These are phyloP conservation scores for Microbotryum scabiosae DNA, from an alignment of 1,284 basidiomycete genomes.

Conservation along the genomic window DNA sequence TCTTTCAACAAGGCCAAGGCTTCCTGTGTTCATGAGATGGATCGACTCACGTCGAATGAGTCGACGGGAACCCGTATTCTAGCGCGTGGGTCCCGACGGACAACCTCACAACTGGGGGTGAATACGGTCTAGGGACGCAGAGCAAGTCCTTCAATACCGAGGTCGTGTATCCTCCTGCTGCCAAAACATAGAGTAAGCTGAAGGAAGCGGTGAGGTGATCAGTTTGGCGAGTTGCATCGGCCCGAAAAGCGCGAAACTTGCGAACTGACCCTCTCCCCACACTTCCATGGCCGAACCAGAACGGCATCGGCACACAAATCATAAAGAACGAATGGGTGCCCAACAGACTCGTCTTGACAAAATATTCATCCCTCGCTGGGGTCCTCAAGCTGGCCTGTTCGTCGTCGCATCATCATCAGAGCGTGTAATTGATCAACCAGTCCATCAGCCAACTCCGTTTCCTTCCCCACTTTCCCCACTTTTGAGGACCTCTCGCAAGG, in stretches of 20 bases:
- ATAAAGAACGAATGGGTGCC: constrained; percentile 83
- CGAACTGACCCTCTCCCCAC: constrained; percentile 61
- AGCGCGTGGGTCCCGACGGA: constrained; percentile 41
- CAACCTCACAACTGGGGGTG: constrained; percentile 79
- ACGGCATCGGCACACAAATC: constrained; percentile 72
- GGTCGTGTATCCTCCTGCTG: constrained; percentile 41
- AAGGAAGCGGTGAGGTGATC: constrained; percentile 62
- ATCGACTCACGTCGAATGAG: constrained; percentile 84
- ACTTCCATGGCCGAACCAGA: constrained; percentile 72
- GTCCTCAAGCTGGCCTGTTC: constrained; percentile 53
- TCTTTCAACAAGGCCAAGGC: neutral
- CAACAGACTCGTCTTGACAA: constrained; percentile 79
- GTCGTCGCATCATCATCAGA: neutral
- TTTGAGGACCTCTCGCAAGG: neutral
- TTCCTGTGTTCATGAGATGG: constrained; percentile 33
- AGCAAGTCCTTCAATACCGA: constrained; percentile 56
- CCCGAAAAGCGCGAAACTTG: constrained; percentile 1
- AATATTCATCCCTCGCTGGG: constrained; percentile 72
- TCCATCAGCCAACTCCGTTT: neutral
- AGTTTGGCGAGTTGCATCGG: neutral
- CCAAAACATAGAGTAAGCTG: constrained; percentile 71
- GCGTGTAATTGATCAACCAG: neutral
- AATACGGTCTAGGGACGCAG: constrained; percentile 82
- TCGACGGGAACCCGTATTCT: constrained; percentile 92
- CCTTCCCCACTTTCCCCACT: too few species aligned